Conservation (phyloP, 139 green algal genomes). For the Coccomyxa sp. region DNA sequence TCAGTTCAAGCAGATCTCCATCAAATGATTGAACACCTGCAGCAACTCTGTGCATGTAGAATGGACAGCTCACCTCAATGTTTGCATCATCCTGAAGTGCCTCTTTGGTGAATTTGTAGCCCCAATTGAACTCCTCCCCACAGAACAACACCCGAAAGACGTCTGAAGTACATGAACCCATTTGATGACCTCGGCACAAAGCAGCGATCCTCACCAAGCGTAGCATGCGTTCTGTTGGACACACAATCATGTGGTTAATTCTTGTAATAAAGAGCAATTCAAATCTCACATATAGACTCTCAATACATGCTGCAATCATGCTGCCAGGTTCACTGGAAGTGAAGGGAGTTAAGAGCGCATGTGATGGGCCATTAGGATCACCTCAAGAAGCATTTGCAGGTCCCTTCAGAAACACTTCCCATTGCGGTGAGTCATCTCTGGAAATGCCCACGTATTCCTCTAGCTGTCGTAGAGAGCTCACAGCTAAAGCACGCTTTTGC, state of each 20-base stretch:
- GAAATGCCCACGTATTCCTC: slow-evolving; percentile 25
- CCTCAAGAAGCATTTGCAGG: not conserved
- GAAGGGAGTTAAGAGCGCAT: too few species aligned
- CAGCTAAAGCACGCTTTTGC: slow-evolving; percentile 17
- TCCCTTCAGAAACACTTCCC: slow-evolving; percentile 21
- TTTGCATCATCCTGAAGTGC: slow-evolving; percentile 14
- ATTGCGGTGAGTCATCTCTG: slow-evolving; percentile 8
- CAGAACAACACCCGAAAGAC: slow-evolving; percentile 37
- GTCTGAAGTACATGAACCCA: not conserved
- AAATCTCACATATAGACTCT: too few species aligned
- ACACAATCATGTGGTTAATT: too few species aligned
- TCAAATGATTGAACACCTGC: too few species aligned
- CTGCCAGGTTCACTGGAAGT: too few species aligned
- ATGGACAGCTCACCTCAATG: not conserved
- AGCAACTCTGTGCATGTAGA: not conserved
- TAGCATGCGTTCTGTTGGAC: too few species aligned
- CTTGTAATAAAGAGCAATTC: too few species aligned
- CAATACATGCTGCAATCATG: too few species aligned
- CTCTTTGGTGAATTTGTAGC: slow-evolving; percentile 33
- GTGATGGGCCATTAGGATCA: not conserved
- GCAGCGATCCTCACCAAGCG: too few species aligned
- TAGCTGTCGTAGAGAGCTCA: slow-evolving; percentile 33
- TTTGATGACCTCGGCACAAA: not conserved
- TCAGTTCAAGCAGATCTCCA: too few species aligned
- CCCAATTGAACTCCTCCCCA: slow-evolving; percentile 30